Evolutionary conservation across 2,329 filamentous ascomycete species (phyloP).

Genomic region (Trichoderma atrobrunneum): DNA sequence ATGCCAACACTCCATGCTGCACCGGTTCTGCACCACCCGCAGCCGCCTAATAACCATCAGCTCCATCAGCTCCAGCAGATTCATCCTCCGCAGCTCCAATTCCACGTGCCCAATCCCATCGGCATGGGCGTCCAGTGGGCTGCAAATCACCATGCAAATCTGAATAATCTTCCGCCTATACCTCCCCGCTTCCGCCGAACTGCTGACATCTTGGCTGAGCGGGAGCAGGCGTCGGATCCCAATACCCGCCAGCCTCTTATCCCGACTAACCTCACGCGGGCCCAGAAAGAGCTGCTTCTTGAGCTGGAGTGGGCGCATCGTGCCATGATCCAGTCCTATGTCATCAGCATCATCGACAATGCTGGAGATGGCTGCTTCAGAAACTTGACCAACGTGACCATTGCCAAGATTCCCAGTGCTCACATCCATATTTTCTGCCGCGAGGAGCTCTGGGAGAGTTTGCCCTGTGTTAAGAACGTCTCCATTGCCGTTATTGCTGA

Average conservation of each 20-base stretch:
- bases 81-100: background rate
- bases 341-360: conserved; percentile 63
- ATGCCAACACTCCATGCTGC: background rate
- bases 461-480: conserved; percentile 53
- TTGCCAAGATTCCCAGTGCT: conserved; percentile 62
- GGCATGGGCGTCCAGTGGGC: too few relatives aligned
- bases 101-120: background rate
- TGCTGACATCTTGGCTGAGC: conserved; percentile 23
- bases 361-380: conserved; percentile 44
- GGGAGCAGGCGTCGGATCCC: conserved; percentile 17
- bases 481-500: conserved; percentile 62
- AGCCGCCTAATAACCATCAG: background rate
- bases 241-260: conserved; percentile 37
- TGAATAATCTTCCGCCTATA: background rate
- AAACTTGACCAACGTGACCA: conserved; percentile 56
- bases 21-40: background rate
- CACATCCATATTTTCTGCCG: conserved; percentile 56
- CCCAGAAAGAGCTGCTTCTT: conserved; percentile 67
- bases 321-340: conserved; percentile 66
- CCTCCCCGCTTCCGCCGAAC: background rate
- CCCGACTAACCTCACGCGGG: conserved; percentile 54
- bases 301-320: conserved; percentile 68
- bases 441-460: conserved; percentile 58
- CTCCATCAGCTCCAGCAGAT: background rate
- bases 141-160: background rate